A percentile compares a stretch with the other conserved stretches of the same genome.
Evolutionary conservation across 2,329 filamentous ascomycete species (phyloP).

Genomic region (Thielaviopsis ethacetica): DNA sequence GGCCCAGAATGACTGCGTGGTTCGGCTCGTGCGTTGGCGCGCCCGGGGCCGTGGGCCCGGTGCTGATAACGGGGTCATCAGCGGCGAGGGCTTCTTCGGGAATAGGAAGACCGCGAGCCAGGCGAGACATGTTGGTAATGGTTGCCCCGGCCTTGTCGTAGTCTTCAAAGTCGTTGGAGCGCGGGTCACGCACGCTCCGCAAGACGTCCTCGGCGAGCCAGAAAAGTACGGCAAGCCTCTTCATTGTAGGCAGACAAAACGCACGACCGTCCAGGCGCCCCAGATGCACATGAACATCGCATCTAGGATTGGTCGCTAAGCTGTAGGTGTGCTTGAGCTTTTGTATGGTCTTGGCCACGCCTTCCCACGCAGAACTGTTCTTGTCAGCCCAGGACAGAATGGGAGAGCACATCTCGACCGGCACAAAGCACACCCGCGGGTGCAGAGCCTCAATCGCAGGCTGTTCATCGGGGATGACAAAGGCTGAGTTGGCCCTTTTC

Average conservation of each 20-base stretch:
- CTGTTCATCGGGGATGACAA: constrained; percentile 16
- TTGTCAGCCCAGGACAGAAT: constrained; percentile 17
- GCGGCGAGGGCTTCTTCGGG: not conserved
- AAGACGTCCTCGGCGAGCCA: constrained; percentile 23
- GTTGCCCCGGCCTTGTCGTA: constrained; percentile 22
- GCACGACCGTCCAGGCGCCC: constrained; percentile 20
- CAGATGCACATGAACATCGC: constrained; percentile 25
- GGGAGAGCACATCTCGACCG: constrained; percentile 24
- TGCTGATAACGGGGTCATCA: not conserved
- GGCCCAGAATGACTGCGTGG: not conserved
- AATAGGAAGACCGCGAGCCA: constrained; percentile 6
- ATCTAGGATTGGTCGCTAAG: constrained; percentile 22
- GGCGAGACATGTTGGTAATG: constrained; percentile 8
- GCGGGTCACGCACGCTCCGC: constrained; percentile 21
- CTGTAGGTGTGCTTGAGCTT: not conserved
- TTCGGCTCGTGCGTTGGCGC: not conserved
- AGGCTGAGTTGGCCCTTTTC: constrained; percentile 25
- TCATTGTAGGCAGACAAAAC: constrained; percentile 20
- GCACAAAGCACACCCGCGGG: constrained; percentile 19
- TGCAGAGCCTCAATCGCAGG: constrained; percentile 7
- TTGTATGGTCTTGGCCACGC: not conserved
- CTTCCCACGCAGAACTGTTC: constrained; percentile 1
- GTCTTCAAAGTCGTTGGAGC: constrained; percentile 22
- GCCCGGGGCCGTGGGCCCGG: not conserved
- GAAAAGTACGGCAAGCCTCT: constrained; percentile 20